Base-by-base conservation (phyloP, 1,284 basidiomycete species). In the Ganoderma lingzhi region DNA sequence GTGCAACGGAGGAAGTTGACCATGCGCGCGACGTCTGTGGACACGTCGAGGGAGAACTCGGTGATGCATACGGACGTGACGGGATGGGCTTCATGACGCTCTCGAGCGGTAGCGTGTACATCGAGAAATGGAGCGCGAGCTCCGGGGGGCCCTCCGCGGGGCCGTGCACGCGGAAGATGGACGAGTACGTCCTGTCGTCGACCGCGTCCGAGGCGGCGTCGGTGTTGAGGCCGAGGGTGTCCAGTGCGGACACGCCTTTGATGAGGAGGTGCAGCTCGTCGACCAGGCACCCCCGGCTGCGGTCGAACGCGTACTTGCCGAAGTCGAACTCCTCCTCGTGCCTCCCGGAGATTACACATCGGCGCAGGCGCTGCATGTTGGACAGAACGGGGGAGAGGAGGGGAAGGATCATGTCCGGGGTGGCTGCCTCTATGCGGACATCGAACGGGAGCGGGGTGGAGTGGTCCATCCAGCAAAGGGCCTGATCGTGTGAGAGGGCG, bases 311-410 rank as follows among this genome's bases (percentile, higher is more conserved):
- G 61, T 74, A 66, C 59, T 67, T 66, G 19, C 66, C 64, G 37
- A 76, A 71, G 45, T 73, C 72, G 45, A 74, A 70, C 55, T 71
- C 67, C 53, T 80, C 78, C 28, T 74, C 58, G 28, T 73, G 72
- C 48, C 74, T 70, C 6, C 79, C 78, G 6, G 79, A 79, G 62
- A 90, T 79, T 9, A 73, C 80, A 71, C 88, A 87, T 1, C 82
- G 80, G 55, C 84, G 81, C 88, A 90, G 90, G 53, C 90, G 85
- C 66, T 81, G 76, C 51, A 91, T 75, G 42, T 84, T 79, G 14
- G 84, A 81, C 1, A 93, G 79, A 53, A 91, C 81, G 10, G 88
- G 89, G 0, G 89, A 89, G 39, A 93, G 80, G 69, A 93, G 82
- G 12, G 90, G 85, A 3, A 93, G 82, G 45, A 92, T 81, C 67